Conservation (phyloP, 1,284 basidiomycete species). For the Xerocomus minutiporus region DNA sequence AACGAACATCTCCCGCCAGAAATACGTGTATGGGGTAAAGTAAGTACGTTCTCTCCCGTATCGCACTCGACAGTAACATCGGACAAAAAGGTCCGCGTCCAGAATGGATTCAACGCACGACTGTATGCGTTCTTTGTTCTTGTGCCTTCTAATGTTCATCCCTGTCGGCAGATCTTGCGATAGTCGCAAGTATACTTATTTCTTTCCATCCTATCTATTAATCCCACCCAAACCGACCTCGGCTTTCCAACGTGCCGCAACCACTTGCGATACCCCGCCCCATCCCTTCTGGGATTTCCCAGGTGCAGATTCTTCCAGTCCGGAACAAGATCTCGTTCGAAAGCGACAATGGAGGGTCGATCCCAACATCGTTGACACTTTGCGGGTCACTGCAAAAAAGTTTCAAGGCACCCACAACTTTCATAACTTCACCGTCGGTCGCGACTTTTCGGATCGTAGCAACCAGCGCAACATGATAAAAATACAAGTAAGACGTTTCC, state of each 20-base stretch:
- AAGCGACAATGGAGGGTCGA: constrained; percentile 69
- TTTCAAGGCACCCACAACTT: constrained; percentile 91
- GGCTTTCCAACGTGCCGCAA: constrained; percentile 40
- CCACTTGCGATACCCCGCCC: constrained; percentile 12
- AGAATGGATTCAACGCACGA: constrained; percentile 91
- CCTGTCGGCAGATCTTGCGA: constrained; percentile 67
- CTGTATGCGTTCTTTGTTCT: constrained; percentile 44
- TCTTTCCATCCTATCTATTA: constrained; percentile 91
- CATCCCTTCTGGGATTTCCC: constrained; percentile 49
- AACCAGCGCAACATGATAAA: constrained; percentile 82
- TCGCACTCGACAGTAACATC: background rate
- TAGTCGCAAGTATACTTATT: constrained; percentile 95
- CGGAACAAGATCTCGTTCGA: constrained; percentile 52
- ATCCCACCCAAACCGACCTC: constrained; percentile 84
- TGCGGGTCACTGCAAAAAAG: constrained; percentile 56
- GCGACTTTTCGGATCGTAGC: constrained; percentile 79
- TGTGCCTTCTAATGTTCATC: constrained; percentile 6
- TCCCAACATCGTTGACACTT: constrained; percentile 48
- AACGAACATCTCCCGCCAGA: constrained; percentile 87
- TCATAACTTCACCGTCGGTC: constrained; percentile 94
- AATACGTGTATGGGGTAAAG: constrained; percentile 91
- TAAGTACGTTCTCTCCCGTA: constrained; percentile 33
- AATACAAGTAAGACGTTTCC: constrained; percentile 57
- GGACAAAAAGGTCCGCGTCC: constrained; percentile 57
- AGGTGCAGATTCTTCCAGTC: constrained; percentile 35